Conservation (phyloP, 2,329 filamentous ascomycete genomes). For the Fusarium brevicatenulatum region DNA sequence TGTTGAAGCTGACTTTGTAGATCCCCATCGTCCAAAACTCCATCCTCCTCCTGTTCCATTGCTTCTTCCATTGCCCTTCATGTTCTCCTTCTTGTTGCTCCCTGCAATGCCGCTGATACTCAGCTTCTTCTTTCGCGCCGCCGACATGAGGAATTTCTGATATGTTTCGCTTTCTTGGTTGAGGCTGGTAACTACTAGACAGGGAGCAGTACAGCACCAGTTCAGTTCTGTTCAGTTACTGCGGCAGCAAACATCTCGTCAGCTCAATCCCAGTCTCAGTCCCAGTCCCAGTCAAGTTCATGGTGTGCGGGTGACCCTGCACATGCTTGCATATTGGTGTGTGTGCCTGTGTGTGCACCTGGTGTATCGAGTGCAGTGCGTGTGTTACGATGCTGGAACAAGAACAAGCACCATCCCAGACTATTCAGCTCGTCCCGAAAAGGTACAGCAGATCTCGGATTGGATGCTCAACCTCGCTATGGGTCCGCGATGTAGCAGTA, state of each 20-base stretch:
- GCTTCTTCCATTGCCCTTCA: constrained; percentile 23
- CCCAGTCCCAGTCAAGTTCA: not conserved
- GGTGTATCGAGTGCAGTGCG: not conserved
- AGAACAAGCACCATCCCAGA: constrained; percentile 8
- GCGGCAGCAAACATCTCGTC: constrained; percentile 11
- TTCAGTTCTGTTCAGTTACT: not conserved
- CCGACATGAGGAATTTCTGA: constrained; percentile 13
- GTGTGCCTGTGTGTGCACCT: not conserved
- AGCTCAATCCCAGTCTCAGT: constrained; percentile 4
- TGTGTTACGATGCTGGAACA: constrained; percentile 11
- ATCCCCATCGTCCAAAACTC: constrained; percentile 34
- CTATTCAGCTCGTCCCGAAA: constrained; percentile 12
- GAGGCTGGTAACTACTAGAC: constrained; percentile 1
- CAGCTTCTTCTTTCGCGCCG: constrained; percentile 31
- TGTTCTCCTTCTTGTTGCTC: constrained; percentile 26
- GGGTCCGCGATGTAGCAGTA: constrained; percentile 1
- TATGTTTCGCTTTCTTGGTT: not conserved
- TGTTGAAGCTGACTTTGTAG: constrained; percentile 21
- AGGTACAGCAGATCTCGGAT: constrained; percentile 17
- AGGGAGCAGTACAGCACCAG: not conserved
- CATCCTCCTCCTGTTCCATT: constrained; percentile 24
- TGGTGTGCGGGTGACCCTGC: constrained; percentile 9
- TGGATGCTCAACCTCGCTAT: not conserved
- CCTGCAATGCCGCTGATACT: constrained; percentile 29
- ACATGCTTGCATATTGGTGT: constrained; percentile 10